Base-by-base conservation (phyloP, 2,329 filamentous ascomycete genomes). In the Ascochyta lentis region DNA sequence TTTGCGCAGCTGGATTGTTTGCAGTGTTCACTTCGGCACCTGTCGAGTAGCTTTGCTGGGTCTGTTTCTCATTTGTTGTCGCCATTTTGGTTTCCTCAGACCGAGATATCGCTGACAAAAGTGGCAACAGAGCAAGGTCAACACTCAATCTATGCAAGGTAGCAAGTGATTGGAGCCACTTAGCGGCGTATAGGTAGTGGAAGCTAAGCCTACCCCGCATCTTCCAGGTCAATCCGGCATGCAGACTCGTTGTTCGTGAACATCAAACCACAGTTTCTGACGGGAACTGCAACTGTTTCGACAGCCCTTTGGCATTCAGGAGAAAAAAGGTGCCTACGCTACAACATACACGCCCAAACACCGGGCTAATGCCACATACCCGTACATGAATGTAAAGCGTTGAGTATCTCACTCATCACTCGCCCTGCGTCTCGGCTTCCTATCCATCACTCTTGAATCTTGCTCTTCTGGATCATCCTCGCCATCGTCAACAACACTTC, bases 1-100 rank as follows among this genome's bases (percentile, higher is more conserved):
- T 61, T 27, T 60, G 63, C 3, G 68, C 64, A 22, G 58, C 66
- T 2, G 64, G 58, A 34, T 70, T 54, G 15, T 64, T 53, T 3
- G 40, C 16, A n/a, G 60, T 45, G 45, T 70, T 63, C 19, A 69
- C 65, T 51, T 55, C 46, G 23, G 34, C 35, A n/a, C 52, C 52
- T 9, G 35, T 41, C 6, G 52, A 41, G 27, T 55, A 49, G 59
- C 58, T 48, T 15, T 39, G 40, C 6, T 45, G 52, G 8, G 16
- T 24, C 16, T 45, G 39, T 27, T 31, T 45, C 26, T 27, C 33
- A 1, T 26, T 49, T 37, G 19, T 12, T 29, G 42, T 52, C 9
- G 45, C 40, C 45, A 49, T 54, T 10, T 31, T 4, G 13, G 29
- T 4, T 31, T 31, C 29, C 13, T 31, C 12, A 31, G 12, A 13